phyloP scores from a whole-genome alignment of 225 moss, liverwort and hornwort genomes.

The Lunularia cruciata region DNA sequence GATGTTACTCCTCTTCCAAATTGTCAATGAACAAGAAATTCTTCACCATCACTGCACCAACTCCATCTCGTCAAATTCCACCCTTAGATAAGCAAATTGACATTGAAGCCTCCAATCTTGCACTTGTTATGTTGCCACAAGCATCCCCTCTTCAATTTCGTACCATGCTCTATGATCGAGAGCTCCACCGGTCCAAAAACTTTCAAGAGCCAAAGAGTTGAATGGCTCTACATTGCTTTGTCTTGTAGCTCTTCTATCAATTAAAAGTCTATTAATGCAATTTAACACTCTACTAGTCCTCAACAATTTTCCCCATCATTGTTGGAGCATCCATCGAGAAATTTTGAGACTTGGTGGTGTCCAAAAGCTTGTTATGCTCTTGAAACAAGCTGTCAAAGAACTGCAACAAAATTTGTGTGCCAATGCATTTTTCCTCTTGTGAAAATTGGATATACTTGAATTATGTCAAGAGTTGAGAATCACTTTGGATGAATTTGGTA shows the following conservation, averaged over 20 bases:
- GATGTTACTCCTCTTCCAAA: conserved; percentile 7
- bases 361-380: conserved; percentile 35
- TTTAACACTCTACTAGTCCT: conserved; percentile 33
- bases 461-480: conserved; percentile 43
- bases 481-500: conserved; percentile 45
- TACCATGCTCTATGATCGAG: conserved; percentile 21
- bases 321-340: conserved; percentile 20
- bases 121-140: conserved; percentile 2
- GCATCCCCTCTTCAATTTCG: not conserved
- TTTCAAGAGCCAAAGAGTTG: conserved; percentile 24
- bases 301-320: conserved; percentile 32
- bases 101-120: conserved; percentile 2
- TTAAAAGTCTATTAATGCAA: conserved; percentile 24
- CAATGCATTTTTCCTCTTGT: conserved; percentile 30
- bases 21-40: conserved; percentile 28
- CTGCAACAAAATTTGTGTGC: conserved; percentile 39
- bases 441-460: conserved; percentile 25
- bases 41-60: conserved; percentile 21
- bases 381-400: conserved; percentile 33
- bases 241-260: conserved; percentile 30
- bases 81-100: not conserved
- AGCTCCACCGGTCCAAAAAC: conserved; percentile 20
- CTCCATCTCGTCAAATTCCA: conserved; percentile 15
- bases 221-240: conserved; percentile 25
- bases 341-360: conserved; percentile 39